These are phyloP conservation scores for Cephaloascus albidus DNA, from an alignment of 805 yeast genomes.

Conservation along the genomic window DNA sequence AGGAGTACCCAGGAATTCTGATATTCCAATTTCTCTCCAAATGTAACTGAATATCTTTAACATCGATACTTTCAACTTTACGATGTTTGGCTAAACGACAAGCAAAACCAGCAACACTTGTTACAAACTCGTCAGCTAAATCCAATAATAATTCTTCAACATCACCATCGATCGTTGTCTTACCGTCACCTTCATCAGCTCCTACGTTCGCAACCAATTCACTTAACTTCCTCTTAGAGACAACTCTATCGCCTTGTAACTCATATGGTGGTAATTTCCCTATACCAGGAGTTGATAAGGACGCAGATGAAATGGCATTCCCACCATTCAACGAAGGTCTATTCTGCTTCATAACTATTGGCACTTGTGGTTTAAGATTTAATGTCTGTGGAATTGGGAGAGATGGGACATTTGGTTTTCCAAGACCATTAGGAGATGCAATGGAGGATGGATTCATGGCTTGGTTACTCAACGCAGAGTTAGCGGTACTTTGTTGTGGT, in stretches of 20 bases:
- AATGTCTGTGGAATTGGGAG: constrained; percentile 65
- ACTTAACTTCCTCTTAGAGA: constrained; percentile 81
- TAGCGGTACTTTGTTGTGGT: constrained; percentile 9
- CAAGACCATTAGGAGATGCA: constrained; percentile 26
- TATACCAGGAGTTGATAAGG: constrained; percentile 68
- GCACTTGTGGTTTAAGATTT: constrained; percentile 53
- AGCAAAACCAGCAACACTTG: constrained; percentile 85
- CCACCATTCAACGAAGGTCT: constrained; percentile 86
- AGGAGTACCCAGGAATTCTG: constrained; percentile 84
- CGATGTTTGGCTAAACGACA: constrained; percentile 94
- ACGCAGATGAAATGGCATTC: constrained; percentile 59
- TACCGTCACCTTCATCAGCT: constrained; percentile 84
- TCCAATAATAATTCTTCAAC: constrained; percentile 87
- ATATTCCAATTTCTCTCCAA: constrained; percentile 92
- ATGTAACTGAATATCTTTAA: constrained; percentile 84
- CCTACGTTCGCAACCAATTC: constrained; percentile 82
- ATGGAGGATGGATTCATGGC: constrained; percentile 26
- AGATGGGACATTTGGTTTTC: constrained; percentile 52
- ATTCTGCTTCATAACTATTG: constrained; percentile 56
- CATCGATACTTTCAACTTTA: constrained; percentile 78
- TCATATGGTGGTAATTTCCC: constrained; percentile 76
- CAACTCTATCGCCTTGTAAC: constrained; percentile 69
- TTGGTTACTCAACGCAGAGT: constrained; percentile 14
- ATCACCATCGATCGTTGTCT: constrained; percentile 87
- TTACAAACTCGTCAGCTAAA: constrained; percentile 91